A percentile compares a stretch with the other conserved stretches of the same genome.
phyloP scores from a whole-genome alignment of 257 asterid species.

The Primulina tabacum region DNA sequence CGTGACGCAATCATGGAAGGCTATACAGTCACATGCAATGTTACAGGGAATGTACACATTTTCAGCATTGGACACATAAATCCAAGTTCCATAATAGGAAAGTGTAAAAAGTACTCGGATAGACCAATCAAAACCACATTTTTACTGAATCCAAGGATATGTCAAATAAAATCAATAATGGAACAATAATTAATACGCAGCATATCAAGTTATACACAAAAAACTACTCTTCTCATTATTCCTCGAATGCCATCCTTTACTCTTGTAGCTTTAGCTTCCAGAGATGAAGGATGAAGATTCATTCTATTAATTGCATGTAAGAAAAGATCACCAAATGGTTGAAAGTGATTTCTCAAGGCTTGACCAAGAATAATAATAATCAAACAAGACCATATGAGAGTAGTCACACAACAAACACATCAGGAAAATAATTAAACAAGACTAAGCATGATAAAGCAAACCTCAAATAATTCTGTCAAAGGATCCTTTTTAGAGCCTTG shows the following conservation, averaged over 20 bases:
- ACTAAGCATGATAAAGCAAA: conserved; percentile 30
- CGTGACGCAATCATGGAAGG: conserved; percentile 9
- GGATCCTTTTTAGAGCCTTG: conserved; percentile 72
- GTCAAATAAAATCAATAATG: not conserved
- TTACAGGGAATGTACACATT: conserved; percentile 1
- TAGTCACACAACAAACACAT: conserved; percentile 17
- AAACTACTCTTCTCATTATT: not conserved
- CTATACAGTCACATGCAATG: conserved; percentile 15
- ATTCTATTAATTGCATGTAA: not conserved
- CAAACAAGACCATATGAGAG: conserved; percentile 15
- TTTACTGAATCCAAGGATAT: not conserved
- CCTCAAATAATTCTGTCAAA: conserved; percentile 79
- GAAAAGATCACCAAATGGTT: conserved; percentile 10
- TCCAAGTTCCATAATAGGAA: not conserved
- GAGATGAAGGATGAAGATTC: conserved; percentile 8
- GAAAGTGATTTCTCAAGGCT: conserved; percentile 6
- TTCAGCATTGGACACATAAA: conserved; percentile 2
- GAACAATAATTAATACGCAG: not conserved
- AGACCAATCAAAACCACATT: not conserved
- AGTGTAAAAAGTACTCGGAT: not conserved
- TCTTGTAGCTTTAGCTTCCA: conserved; percentile 15
- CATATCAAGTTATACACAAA: not conserved
- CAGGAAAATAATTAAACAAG: not conserved
- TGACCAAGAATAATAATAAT: conserved; percentile 8
- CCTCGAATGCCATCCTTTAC: not conserved